phyloP scores from a whole-genome alignment of 495 filamentous ascomycete species.

The Hypoxylon perforatum region DNA sequence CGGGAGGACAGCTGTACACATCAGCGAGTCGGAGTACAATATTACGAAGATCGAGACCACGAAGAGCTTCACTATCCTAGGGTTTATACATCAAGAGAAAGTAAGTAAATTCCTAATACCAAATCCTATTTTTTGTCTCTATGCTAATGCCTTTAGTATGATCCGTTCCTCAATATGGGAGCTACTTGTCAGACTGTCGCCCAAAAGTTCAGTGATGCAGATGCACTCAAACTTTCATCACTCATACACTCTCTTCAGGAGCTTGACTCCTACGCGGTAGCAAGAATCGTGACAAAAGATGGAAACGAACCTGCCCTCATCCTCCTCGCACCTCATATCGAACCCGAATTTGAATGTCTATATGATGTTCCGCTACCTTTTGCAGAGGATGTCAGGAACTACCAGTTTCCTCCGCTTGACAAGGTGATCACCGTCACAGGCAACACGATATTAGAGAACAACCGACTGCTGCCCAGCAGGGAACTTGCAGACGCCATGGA shows the following conservation, averaged over 20 bases:
- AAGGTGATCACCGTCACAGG: slow-evolving; percentile 90
- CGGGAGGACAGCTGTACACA: slow-evolving; percentile 89
- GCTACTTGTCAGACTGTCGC: slow-evolving; percentile 78
- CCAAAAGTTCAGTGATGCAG: slow-evolving; percentile 76
- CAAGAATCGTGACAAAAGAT: slow-evolving; percentile 85
- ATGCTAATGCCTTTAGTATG: slow-evolving; percentile 68
- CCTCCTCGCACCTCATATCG: slow-evolving; percentile 85
- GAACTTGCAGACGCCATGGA: slow-evolving; percentile 82
- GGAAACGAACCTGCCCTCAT: slow-evolving; percentile 78
- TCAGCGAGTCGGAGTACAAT: slow-evolving; percentile 83
- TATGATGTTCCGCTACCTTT: slow-evolving; percentile 95
- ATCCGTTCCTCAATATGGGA: slow-evolving; percentile 86
- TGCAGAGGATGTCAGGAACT: slow-evolving; percentile 87
- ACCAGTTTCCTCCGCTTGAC: slow-evolving; percentile 91
- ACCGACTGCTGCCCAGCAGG: slow-evolving; percentile 85
- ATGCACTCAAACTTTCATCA: slow-evolving; percentile 85
- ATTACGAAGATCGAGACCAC: slow-evolving; percentile 83
- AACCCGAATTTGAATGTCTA: slow-evolving; percentile 85
- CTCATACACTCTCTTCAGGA: slow-evolving; percentile 90
- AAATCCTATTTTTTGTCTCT: not conserved
- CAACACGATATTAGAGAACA: slow-evolving; percentile 76
- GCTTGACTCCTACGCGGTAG: slow-evolving; percentile 86
- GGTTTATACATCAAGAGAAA: slow-evolving; percentile 80
- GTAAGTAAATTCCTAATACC: slow-evolving; percentile 57
- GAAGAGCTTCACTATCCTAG: slow-evolving; percentile 80